Base-by-base conservation (phyloP, 75 land plant species). In the Selaginella tamariscina region DNA sequence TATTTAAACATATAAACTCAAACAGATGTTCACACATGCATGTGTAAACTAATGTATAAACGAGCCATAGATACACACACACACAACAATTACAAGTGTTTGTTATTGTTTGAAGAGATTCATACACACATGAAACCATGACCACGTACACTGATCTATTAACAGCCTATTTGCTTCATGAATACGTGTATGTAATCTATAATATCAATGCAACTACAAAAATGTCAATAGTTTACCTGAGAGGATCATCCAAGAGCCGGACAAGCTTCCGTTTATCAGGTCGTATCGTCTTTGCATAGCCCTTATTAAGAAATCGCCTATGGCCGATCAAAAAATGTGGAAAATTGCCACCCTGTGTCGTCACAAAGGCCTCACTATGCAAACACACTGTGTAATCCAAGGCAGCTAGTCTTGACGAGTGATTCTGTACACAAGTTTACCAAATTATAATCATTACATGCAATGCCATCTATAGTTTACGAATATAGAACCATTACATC, bases 251-350 rank as follows among this genome's bases (percentile, higher is more conserved):
- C 56, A 89, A 82, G 29, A 82, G 32, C 23, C 77, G 24, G 15
- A 83, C 94, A 67, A 89, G 76, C 65, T 78, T 86, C 65, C 84
- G 81, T 72, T 89, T 89, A 57, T 89, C 89, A 5, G 94, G 94
- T 49, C 73, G 77, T 28, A 89, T 74, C 2, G 89, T 82, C 74
- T 78, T 86, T 13, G 86, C 73, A 71, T 89, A 88, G 30, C 94
- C 94, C 69, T 72, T 82, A 68, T 82, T 77, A 20, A 89, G 44
- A 63, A 75, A 89, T 9, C 94, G 78, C 60, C 94, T 74, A 22
- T 89, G 94, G 26, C 94, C 94, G 79, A 89, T 86, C 76, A 89
- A 73, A 68, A 89, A 89, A 70, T 89, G 94, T 29, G 94, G 94
- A 23, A 89, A 89, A 56, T 89, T 89, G 33, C 94, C 89, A 65